A percentile compares a stretch with the other conserved stretches of the same genome.
Conservation (phyloP, 208 protist species). For the Crithidia acanthocephali region DNA sequence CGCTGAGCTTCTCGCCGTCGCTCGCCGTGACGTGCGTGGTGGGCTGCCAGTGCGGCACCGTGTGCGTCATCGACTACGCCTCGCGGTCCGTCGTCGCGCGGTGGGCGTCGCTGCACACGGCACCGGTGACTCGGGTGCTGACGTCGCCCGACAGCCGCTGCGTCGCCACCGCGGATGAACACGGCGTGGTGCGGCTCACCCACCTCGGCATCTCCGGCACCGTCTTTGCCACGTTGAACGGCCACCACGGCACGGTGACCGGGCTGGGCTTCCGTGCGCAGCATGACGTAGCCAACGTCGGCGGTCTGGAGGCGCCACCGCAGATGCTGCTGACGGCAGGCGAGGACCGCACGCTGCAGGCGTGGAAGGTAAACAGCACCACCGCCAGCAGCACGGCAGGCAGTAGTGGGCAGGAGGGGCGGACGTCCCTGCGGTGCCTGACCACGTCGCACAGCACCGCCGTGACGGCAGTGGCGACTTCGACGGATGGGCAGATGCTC, state of each 20-base stretch:
- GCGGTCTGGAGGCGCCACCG: constrained; percentile 9
- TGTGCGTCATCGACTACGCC: constrained; percentile 72
- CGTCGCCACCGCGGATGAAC: constrained; percentile 77
- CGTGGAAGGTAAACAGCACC: constrained; percentile 41
- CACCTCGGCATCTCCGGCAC: constrained; percentile 69
- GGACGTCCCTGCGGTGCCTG: constrained; percentile 15
- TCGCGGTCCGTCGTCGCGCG: constrained; percentile 42
- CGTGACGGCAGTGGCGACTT: constrained; percentile 63
- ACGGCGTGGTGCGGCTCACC: constrained; percentile 63
- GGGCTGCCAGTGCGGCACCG: constrained; percentile 58
- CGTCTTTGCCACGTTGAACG: constrained; percentile 57
- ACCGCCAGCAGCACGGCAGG: constrained; percentile 1
- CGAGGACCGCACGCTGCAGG: constrained; percentile 52
- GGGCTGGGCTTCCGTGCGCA: constrained; percentile 48
- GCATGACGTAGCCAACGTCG: constrained; percentile 2
- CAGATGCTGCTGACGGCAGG: constrained; percentile 40
- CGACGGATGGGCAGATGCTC: constrained; percentile 51
- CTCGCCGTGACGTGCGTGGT: constrained; percentile 81
- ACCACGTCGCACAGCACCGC: constrained; percentile 41
- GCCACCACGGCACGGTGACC: constrained; percentile 67
- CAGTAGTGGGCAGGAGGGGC: not conserved
- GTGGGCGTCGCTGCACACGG: constrained; percentile 50
- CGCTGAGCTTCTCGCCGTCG: constrained; percentile 59
- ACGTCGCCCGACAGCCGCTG: constrained; percentile 72
- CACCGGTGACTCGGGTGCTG: constrained; percentile 59